Evolutionary conservation across 441 rosid species (phyloP).

Genomic region (Erodium moschatum): DNA sequence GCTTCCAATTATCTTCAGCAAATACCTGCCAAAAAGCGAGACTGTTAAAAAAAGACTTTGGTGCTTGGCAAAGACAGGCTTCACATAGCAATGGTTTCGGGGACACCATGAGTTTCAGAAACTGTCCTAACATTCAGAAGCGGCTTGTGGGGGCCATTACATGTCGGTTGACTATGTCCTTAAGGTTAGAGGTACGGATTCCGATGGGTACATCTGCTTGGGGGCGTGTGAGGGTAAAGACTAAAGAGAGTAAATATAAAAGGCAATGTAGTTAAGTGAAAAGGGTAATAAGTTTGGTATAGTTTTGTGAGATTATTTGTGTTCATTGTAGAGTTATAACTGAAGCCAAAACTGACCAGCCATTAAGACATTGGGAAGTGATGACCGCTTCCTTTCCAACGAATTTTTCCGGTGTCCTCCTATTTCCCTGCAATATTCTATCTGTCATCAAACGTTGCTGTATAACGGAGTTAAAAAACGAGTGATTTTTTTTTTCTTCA

Average conservation of each 20-base stretch:
- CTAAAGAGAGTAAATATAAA: no score
- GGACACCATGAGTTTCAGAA: not conserved
- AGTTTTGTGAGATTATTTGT: no score
- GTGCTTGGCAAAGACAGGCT: no score
- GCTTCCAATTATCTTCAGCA: slow-evolving; percentile 62
- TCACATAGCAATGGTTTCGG: no score
- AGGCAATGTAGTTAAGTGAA: no score
- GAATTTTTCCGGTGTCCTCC: slow-evolving; percentile 85
- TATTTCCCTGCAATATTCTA: slow-evolving; percentile 59
- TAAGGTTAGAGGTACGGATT: no score
- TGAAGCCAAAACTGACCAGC: slow-evolving; percentile 53
- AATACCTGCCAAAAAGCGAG: slow-evolving; percentile 44
- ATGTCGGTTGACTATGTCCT: not conserved
- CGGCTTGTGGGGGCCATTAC: no score
- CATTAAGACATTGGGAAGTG: slow-evolving; percentile 94
- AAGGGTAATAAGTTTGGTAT: no score
- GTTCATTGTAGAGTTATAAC: not conserved
- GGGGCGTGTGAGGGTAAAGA: no score
- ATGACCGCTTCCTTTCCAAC: slow-evolving; percentile 92
- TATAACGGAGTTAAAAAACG: slow-evolving; percentile 9
- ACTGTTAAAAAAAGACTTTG: not conserved
- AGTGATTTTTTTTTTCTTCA: slow-evolving; percentile 9
- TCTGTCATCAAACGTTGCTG: slow-evolving; percentile 17
- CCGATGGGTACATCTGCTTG: no score
- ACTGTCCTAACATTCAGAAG: not conserved